Evolutionary conservation across 306 rosid genomes (phyloP).

Genomic region (Sindora glabra): DNA sequence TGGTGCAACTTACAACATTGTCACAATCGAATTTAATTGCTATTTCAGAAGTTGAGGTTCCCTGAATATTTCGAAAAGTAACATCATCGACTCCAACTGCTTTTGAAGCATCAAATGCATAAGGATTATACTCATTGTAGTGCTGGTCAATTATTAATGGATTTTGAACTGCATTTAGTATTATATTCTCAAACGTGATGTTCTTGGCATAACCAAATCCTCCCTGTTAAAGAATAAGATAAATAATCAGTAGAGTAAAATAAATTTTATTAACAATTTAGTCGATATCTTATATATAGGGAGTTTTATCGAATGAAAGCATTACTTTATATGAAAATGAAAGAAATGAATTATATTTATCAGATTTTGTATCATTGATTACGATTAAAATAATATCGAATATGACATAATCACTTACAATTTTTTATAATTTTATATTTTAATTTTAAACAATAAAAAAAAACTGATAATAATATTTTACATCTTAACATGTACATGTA

Average conservation of each 20-base stretch:
- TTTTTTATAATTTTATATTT: background rate
- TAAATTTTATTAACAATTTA: no score
- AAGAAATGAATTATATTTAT: no score
- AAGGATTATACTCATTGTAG: background rate
- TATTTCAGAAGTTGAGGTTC: conserved; percentile 13
- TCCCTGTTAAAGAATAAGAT: conserved; percentile 14
- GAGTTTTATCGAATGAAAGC: no score
- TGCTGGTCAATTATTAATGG: conserved; percentile 37
- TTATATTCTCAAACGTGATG: conserved; percentile 34
- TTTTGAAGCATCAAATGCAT: rapidly evolving
- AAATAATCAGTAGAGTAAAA: background rate
- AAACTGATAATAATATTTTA: no score
- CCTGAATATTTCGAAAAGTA: conserved; percentile 18
- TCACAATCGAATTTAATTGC: conserved; percentile 26
- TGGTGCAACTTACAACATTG: background rate
- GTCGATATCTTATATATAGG: no score
- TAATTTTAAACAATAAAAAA: background rate
- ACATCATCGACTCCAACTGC: conserved; percentile 30
- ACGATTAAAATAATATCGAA: no score
- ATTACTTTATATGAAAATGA: no score
- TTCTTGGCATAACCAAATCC: conserved; percentile 45
- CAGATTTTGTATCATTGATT: no score
- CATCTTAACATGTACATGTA: no score
- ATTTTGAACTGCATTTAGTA: background rate
- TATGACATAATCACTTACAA: background rate